Conservation (phyloP, 805 yeast species). For the Wickerhamiella alocasiicola region DNA sequence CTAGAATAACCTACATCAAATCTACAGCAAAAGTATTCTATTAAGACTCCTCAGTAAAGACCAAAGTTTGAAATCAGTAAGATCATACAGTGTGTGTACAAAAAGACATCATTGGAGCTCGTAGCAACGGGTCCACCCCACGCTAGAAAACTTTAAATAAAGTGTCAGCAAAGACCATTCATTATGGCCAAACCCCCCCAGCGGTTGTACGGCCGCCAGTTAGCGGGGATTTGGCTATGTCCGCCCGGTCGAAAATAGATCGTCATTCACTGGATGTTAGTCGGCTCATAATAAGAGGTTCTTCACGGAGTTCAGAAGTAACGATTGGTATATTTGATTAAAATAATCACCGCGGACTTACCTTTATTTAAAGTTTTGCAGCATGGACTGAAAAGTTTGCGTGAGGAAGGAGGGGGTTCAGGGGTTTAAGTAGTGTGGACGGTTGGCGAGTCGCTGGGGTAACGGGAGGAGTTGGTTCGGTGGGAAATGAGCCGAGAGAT, state of each 20-base stretch:
- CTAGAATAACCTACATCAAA: too few species aligned
- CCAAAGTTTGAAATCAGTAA: slow-evolving; percentile 9
- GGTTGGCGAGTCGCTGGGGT: too few species aligned
- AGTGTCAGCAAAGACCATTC: slow-evolving; percentile 23
- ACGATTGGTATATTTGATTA: slow-evolving; percentile 25
- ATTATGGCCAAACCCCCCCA: slow-evolving; percentile 17
- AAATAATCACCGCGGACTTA: slow-evolving; percentile 24
- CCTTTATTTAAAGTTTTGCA: slow-evolving; percentile 3
- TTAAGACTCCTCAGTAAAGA: slow-evolving; percentile 10
- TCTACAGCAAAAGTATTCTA: neutral
- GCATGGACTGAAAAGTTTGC: neutral
- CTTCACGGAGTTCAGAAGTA: slow-evolving; percentile 27
- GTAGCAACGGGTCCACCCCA: neutral
- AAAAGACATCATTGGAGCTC: slow-evolving; percentile 25
- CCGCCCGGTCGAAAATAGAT: slow-evolving; percentile 31
- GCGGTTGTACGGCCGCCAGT: slow-evolving; percentile 23
- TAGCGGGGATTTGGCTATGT: slow-evolving; percentile 20
- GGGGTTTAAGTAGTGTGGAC: neutral
- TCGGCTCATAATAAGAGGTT: slow-evolving; percentile 13
- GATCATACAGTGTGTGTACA: slow-evolving; percentile 28
- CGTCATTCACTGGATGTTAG: slow-evolving; percentile 26
- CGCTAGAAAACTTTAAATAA: slow-evolving; percentile 2
- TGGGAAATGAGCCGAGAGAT: too few species aligned
- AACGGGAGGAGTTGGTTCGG: too few species aligned
- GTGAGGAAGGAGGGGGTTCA: neutral